Evolutionary conservation across 2,329 filamentous ascomycete species (phyloP).

Genomic region (Exophiala sideris): DNA sequence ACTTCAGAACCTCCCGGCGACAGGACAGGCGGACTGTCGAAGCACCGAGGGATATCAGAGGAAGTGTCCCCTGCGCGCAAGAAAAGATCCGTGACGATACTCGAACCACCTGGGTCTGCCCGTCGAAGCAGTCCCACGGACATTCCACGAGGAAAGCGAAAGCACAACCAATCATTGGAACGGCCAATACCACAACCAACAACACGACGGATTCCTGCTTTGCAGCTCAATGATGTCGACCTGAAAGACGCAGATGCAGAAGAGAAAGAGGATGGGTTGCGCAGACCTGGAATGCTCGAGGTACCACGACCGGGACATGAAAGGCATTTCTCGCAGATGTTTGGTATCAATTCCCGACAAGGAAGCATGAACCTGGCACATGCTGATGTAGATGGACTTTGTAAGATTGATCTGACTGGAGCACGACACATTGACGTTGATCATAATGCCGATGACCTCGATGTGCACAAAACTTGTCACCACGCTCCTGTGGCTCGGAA

Average conservation of each 20-base stretch:
- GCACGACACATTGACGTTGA: constrained; percentile 25
- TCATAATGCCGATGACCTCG: constrained; percentile 36
- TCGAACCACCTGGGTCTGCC: constrained; percentile 2
- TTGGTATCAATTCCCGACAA: constrained; percentile 22
- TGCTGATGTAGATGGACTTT: not conserved
- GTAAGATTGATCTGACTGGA: constrained; percentile 23
- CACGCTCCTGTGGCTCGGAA: constrained; percentile 67
- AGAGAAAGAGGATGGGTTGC: constrained; percentile 10
- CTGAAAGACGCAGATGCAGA: constrained; percentile 6
- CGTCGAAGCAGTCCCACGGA: not conserved
- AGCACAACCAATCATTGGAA: not conserved
- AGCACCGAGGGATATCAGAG: too few relatives aligned
- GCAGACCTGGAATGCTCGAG: not conserved
- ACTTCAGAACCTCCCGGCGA: too few relatives aligned
- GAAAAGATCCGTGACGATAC: not conserved
- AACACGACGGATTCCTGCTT: not conserved
- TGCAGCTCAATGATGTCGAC: constrained; percentile 7
- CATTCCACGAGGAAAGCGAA: not conserved
- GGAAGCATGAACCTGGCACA: constrained; percentile 16
- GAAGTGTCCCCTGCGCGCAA: too few relatives aligned
- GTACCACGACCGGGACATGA: constrained; percentile 17
- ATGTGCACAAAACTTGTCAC: constrained; percentile 42
- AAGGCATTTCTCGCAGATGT: constrained; percentile 24
- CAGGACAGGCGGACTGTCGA: too few relatives aligned
- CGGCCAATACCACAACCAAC: not conserved